Percentiles rank a stretch among this genome's conserved stretches.
These are phyloP conservation scores for Lumnitzera littorea DNA, from an alignment of 345 rosid genomes.

Conservation along the genomic window DNA sequence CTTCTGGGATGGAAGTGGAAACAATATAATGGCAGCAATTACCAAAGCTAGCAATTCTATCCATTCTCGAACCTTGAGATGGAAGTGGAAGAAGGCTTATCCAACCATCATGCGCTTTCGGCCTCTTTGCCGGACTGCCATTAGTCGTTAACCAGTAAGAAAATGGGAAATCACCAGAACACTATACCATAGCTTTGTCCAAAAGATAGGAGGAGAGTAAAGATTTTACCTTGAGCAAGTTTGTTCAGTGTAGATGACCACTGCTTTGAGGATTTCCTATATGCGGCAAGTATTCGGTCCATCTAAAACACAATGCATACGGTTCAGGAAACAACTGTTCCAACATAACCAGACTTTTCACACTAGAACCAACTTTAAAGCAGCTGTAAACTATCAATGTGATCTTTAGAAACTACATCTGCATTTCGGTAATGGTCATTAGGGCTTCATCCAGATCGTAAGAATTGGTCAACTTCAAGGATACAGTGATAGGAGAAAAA, in stretches of 20 bases:
- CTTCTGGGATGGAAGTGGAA: no score
- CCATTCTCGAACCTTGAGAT: not conserved
- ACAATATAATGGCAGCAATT: not conserved
- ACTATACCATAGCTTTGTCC: not conserved
- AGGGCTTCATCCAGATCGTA: no score
- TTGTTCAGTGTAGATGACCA: constrained; percentile 95
- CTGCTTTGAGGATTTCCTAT: constrained; percentile 90
- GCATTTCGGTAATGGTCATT: no score
- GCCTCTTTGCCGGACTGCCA: constrained; percentile 83
- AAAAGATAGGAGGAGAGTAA: not conserved
- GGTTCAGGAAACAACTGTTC: constrained; percentile 1
- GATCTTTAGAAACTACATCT: not conserved
- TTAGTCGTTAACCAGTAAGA: constrained; percentile 2
- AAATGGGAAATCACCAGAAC: constrained; percentile 1
- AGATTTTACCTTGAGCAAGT: constrained; percentile 74
- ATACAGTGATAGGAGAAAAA: no score
- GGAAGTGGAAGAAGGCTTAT: constrained; percentile 20
- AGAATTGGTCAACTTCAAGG: no score
- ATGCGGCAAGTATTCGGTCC: constrained; percentile 68
- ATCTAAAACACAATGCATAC: constrained; percentile 37
- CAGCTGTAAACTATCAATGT: no score
- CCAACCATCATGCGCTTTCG: constrained; percentile 96
- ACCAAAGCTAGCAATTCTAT: not conserved
- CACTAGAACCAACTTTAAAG: no score
- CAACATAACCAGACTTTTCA: no score